These are phyloP conservation scores for Cystoderma amianthinum DNA, from an alignment of 768 basidiomycete species.

Conservation along the genomic window DNA sequence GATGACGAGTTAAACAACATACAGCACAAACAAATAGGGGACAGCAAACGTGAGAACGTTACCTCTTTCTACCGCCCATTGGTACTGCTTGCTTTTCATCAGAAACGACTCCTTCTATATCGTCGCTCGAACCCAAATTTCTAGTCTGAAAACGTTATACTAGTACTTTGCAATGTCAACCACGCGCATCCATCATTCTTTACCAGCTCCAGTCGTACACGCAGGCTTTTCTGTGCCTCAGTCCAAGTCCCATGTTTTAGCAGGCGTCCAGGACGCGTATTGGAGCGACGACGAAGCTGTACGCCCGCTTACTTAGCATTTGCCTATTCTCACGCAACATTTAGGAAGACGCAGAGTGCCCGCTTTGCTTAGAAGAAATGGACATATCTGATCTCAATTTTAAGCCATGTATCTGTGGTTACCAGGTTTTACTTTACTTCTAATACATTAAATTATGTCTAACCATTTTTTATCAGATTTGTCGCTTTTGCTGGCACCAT, in stretches of 20 bases:
- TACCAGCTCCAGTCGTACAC: constrained; percentile 71
- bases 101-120: constrained; percentile 8
- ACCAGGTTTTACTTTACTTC: constrained; percentile 57
- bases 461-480: no score
- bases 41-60: constrained; percentile 23
- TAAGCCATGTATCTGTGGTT: constrained; percentile 97
- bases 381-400: constrained; percentile 99
- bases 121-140: constrained; percentile 5
- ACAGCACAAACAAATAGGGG: constrained; percentile 17
- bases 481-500: constrained; percentile 99
- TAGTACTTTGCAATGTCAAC: constrained; percentile 46
- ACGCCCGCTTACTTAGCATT: constrained; percentile 17
- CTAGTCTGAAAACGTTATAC: neutral
- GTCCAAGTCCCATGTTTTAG: constrained; percentile 80
- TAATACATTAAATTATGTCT: constrained; percentile 3
- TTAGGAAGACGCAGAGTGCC: constrained; percentile 96
- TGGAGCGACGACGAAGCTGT: constrained; percentile 92
- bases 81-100: no score
- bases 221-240: constrained; percentile 65
- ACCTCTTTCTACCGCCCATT: constrained; percentile 11
- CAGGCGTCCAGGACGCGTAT: constrained; percentile 93
- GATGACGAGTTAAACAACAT: constrained; percentile 8
- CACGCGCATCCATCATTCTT: constrained; percentile 49
- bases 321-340: constrained; percentile 5
- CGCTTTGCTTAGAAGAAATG: constrained; percentile 97